Conservation (phyloP, 2,329 filamentous ascomycete genomes). For the Xylariales sp. region DNA sequence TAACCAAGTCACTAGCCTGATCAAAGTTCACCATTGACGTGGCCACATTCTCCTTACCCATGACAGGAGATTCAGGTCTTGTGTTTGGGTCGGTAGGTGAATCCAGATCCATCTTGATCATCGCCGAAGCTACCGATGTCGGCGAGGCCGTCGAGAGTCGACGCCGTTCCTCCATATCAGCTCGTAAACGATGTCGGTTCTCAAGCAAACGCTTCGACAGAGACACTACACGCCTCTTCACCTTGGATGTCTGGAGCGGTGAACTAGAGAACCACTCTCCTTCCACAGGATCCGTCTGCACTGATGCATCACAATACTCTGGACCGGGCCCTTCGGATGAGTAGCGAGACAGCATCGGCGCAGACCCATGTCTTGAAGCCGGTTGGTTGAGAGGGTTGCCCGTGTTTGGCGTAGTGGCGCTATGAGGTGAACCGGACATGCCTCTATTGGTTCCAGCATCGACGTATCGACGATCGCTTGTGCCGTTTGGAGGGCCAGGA, state of each 20-base stretch:
- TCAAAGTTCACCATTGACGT: constrained; percentile 12
- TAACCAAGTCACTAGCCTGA: constrained; percentile 19
- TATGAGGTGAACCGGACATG: constrained; percentile 48
- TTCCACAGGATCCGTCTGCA: constrained; percentile 52
- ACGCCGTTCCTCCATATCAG: constrained; percentile 34
- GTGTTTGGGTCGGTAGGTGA: constrained; percentile 30
- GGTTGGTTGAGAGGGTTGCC: constrained; percentile 22
- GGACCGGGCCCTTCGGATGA: constrained; percentile 33
- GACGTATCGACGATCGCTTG: constrained; percentile 39
- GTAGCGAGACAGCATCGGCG: constrained; percentile 29
- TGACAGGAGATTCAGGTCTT: constrained; percentile 7
- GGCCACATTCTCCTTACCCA: constrained; percentile 14
- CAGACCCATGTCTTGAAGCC: constrained; percentile 24
- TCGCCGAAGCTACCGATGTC: constrained; percentile 23
- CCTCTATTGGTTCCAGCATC: constrained; percentile 50
- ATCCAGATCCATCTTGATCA: constrained; percentile 36
- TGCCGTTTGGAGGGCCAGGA: constrained; percentile 24
- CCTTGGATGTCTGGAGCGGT: constrained; percentile 29
- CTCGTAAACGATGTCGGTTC: constrained; percentile 38
- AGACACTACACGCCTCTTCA: constrained; percentile 46
- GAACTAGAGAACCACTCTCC: constrained; percentile 47
- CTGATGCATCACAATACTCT: constrained; percentile 45
- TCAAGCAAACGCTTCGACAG: constrained; percentile 49
- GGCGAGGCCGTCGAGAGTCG: constrained; percentile 22
- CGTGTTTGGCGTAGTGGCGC: constrained; percentile 34